Percentiles rank a stretch among this genome's conserved stretches.
These are phyloP conservation scores for Wickerhamia fluorescens DNA, from an alignment of 805 yeast species.

Conservation along the genomic window DNA sequence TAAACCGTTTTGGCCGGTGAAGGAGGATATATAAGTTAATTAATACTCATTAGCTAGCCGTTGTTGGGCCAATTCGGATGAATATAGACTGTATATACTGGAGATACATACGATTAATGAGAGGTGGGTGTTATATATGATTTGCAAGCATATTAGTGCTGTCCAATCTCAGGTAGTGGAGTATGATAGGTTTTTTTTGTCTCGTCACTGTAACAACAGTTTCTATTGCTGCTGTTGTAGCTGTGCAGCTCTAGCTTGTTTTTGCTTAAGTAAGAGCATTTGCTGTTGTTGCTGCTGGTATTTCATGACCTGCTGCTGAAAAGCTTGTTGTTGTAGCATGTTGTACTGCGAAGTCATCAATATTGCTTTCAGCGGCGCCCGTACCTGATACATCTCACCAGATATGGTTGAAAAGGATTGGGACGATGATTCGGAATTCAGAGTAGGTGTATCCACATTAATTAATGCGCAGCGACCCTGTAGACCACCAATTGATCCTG, in stretches of 20 bases:
- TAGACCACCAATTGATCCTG: constrained; percentile 58
- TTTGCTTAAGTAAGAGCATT: constrained; percentile 22
- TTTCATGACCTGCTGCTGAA: constrained; percentile 37
- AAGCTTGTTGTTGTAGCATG: constrained; percentile 35
- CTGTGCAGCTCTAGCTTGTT: constrained; percentile 13
- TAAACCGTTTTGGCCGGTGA: constrained; percentile 51
- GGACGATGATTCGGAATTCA: constrained; percentile 17
- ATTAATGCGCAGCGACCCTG: constrained; percentile 76
- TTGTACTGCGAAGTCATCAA: constrained; percentile 36
- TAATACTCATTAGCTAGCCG: background rate
- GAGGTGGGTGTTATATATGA: no score
- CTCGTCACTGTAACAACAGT: background rate
- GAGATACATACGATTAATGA: no score
- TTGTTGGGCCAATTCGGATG: no score
- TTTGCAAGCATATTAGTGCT: no score
- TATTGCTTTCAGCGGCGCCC: constrained; percentile 41
- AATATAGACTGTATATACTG: no score
- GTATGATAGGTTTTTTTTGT: no score
- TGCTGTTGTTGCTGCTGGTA: constrained; percentile 33
- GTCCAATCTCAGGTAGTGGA: no score
- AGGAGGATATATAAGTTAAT: background rate
- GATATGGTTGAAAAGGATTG: constrained; percentile 51
- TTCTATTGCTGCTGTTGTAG: constrained; percentile 6
- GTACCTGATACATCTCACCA: constrained; percentile 44
- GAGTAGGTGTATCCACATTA: constrained; percentile 45